Percentiles rank a stretch among this genome's conserved stretches.
phyloP scores from a whole-genome alignment of 495 filamentous ascomycete species.

The Hypomontagnella monticulosa region DNA sequence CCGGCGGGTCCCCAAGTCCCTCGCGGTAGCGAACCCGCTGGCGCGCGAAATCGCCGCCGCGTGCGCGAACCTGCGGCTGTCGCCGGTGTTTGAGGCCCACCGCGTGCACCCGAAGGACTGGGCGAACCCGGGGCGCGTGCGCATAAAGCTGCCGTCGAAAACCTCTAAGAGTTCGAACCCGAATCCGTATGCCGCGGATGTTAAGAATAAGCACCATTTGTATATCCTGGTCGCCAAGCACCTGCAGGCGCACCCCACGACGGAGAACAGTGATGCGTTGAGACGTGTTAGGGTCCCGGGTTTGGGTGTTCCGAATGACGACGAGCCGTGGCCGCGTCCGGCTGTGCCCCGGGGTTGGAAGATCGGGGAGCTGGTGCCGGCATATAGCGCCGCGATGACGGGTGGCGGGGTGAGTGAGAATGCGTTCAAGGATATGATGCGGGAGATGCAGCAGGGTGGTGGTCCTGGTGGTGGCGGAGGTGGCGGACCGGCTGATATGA shows the following conservation, averaged over 20 bases:
- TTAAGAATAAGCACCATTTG: conserved; percentile 93
- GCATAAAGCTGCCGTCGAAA: conserved; percentile 65
- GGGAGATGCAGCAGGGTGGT: conserved; percentile 78
- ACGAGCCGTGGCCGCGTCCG: conserved; percentile 72
- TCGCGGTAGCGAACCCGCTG: conserved; percentile 85
- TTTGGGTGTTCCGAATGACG: conserved; percentile 57
- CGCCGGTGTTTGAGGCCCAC: conserved; percentile 85
- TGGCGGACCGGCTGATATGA: conserved; percentile 52
- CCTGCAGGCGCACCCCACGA: conserved; percentile 76
- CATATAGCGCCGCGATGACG: conserved; percentile 87
- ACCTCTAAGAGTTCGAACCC: not conserved
- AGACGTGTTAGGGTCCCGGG: conserved; percentile 73
- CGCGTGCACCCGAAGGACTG: conserved; percentile 97
- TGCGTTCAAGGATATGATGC: conserved; percentile 97
- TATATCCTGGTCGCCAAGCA: conserved; percentile 79
- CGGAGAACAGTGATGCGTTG: conserved; percentile 72
- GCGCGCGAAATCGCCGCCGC: conserved; percentile 91
- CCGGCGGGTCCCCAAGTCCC: conserved; percentile 73
- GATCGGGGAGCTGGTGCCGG: conserved; percentile 81
- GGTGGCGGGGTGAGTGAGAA: conserved; percentile 97
- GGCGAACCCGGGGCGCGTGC: conserved; percentile 93
- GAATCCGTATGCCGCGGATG: conserved; percentile 27
- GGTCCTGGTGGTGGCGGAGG: conserved; percentile 58
- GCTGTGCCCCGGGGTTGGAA: conserved; percentile 93
- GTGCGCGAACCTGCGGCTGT: conserved; percentile 74